Base-by-base conservation (phyloP, 257 asterid genomes). In the Pogostemon cablin region DNA sequence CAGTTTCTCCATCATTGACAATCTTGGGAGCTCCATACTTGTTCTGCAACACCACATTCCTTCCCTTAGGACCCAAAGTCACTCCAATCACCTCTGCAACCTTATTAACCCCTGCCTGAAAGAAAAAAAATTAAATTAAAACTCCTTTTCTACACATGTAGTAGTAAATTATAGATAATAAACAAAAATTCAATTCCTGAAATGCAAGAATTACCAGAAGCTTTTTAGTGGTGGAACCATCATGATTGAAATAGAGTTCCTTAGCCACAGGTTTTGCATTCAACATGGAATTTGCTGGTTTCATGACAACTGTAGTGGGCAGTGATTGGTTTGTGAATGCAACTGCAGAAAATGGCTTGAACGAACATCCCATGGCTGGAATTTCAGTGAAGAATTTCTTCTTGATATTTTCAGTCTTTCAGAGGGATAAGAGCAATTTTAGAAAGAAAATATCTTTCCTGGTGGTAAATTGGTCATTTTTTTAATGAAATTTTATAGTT, bases 1-100 rank as follows among this genome's bases (percentile, higher is more conserved):
- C 89, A 57, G 96, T 91, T 85, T 91, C 97, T 4, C 97, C 97
- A 77, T 91, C 96, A 68, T 87, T 91, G 70, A 91, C 91, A 82
- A 91, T 91, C 83, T 87, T 91, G 61, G 98, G 98, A 84, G 98
- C 91, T 73, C 96, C 96, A 83, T 89, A 89, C 71, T 91, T 89
- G 86, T 87, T 89, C 81, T 86, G 91, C 88, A 91, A 73, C 71
- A 91, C 96, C 75, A 91, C 96, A 82, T 91, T 91, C 73, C 98
- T 85, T 72, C 96, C 97, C 81, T 87, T 91, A 41, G 97, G 97
- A 25, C 97, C 97, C 77, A 91, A 15, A 8, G 97, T 91, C 67
- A 89, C 91, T 61, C 96, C 97, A 76, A 91, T 87, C 42, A 91
- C 72, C 76, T 91, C 91, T 49, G 96, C 96, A 75, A 89, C 95